Evolutionary conservation across 2,329 filamentous ascomycete genomes (phyloP), one percentile per base, ranked within the genome.

Genomic region (Neofusicoccum sp.): DNA sequence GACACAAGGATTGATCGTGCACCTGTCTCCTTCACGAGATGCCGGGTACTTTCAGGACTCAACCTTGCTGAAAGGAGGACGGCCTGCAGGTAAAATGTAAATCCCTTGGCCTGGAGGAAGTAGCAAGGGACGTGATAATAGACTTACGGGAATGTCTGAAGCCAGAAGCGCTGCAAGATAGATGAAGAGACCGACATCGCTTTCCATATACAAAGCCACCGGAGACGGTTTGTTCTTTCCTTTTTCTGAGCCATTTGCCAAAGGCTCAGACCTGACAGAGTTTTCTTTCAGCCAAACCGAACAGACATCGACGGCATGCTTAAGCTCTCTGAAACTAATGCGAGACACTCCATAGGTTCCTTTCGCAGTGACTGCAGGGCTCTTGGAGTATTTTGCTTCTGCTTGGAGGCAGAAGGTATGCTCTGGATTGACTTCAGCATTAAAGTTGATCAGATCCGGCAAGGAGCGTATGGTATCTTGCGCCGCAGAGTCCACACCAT

Each of bases 201-300:
- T 73, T 50, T 74, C 70, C 66, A 74, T 67, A 29, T 69, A 67
- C 5, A 74, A 64, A 3, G 73, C 73, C 7, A 73, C 67, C 1
- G 71, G 71, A 11, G 14, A 22, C 6, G 16, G 31, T 4, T 59
- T 56, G 8, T 0, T 16, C 1, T 4, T 6, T 11, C 9, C 22
- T 11, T 22, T 22, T 11, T 49, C 22, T 31, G 22, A 2, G 14
- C 29, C 7, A 11, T 6, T 11, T 9, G 12, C 9, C 5, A 1
- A 14, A 11, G 3, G 4, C 31, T 58, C 16, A 3, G 31, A 16
- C 6, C 16, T 1, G 8, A 36, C 6, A 12, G 28, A 33, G 11
- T 4, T 44, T n/a, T 45, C 28, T 11, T 12, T 16, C 43, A 48
- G 8, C 56, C 43, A 60, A 4, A 2, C 1, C 2, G 56, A 39